Conservation (phyloP, 1,284 basidiomycete species). For the Tremellales sp. region DNA sequence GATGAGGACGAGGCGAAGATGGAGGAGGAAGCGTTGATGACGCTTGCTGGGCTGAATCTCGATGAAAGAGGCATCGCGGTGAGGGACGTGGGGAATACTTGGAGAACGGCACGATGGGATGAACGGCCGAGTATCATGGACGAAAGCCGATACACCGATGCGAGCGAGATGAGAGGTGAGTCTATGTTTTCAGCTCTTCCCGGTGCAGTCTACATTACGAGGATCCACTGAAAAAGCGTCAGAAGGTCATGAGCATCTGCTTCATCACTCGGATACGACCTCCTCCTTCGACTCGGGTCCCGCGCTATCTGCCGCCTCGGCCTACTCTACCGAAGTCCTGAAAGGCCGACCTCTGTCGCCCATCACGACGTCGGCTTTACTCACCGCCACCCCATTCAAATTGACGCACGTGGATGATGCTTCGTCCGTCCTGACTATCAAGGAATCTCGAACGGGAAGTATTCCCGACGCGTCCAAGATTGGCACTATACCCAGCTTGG, state of each 20-base stretch:
- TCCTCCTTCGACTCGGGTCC: not conserved
- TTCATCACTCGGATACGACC: not conserved
- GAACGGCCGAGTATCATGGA: slow-evolving; percentile 24
- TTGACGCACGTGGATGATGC: slow-evolving; percentile 6
- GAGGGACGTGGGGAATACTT: slow-evolving; percentile 24
- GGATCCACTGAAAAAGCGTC: not conserved
- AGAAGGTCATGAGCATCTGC: not conserved
- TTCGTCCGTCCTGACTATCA: slow-evolving; percentile 33
- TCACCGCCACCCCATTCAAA: slow-evolving; percentile 14
- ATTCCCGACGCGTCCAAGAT: slow-evolving; percentile 10
- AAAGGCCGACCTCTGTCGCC: slow-evolving; percentile 11
- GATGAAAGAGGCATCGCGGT: slow-evolving; percentile 44
- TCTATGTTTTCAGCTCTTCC: not conserved
- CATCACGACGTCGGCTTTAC: slow-evolving; percentile 16
- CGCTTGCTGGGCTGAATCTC: slow-evolving; percentile 60
- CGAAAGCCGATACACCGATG: slow-evolving; percentile 26
- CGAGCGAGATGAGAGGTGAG: slow-evolving; percentile 35
- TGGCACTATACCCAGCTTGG: slow-evolving; percentile 10
- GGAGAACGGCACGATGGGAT: slow-evolving; percentile 46
- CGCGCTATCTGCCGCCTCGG: slow-evolving; percentile 18
- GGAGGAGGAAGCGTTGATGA: slow-evolving; percentile 68
- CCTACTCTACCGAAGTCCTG: slow-evolving; percentile 15
- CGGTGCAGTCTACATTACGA: not conserved
- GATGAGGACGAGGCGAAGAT: slow-evolving; percentile 36
- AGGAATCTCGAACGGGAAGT: slow-evolving; percentile 9